phyloP scores from a whole-genome alignment of 208 protist species.

The Trypanosoma cruzi region DNA sequence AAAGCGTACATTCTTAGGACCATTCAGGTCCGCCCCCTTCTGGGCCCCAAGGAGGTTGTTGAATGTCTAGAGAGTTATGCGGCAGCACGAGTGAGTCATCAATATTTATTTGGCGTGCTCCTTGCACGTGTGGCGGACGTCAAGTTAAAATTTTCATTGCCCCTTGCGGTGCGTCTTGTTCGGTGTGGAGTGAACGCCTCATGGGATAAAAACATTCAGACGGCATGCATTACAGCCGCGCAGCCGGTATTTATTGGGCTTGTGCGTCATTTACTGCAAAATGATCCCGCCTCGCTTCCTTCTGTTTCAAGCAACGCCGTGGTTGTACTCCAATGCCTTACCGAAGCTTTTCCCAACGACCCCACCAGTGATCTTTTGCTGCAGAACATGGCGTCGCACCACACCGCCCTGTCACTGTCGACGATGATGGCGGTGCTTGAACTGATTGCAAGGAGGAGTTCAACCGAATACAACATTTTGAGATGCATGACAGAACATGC shows the following conservation, averaged over 20 bases:
- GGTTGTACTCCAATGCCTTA: slow-evolving; percentile 63
- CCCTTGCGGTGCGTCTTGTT: slow-evolving; percentile 69
- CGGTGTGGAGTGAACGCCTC: slow-evolving; percentile 44
- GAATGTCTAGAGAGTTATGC: slow-evolving; percentile 78
- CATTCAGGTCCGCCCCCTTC: slow-evolving; percentile 39
- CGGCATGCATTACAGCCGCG: slow-evolving; percentile 66
- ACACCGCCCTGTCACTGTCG: slow-evolving; percentile 36
- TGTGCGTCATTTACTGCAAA: slow-evolving; percentile 71
- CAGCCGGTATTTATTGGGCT: slow-evolving; percentile 70
- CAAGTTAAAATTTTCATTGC: slow-evolving; percentile 56
- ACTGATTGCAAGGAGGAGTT: slow-evolving; percentile 58
- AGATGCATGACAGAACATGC: slow-evolving; percentile 60
- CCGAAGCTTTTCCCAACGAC: slow-evolving; percentile 74
- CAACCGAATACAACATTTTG: slow-evolving; percentile 54
- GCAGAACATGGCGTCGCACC: slow-evolving; percentile 59
- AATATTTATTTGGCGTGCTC: slow-evolving; percentile 77
- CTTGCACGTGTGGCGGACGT: slow-evolving; percentile 65
- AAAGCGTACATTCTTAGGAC: slow-evolving; percentile 66
- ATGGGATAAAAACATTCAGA: slow-evolving; percentile 42
- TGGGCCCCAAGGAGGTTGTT: slow-evolving; percentile 60
- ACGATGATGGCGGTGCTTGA: slow-evolving; percentile 59
- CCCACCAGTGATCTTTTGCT: slow-evolving; percentile 60
- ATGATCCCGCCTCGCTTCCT: slow-evolving; percentile 60
- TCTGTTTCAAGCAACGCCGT: slow-evolving; percentile 47
- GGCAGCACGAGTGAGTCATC: slow-evolving; percentile 49